Evolutionary conservation across 2,329 filamentous ascomycete species (phyloP), one percentile per base, ranked within the genome.

Genomic region (Xylaria sp.): DNA sequence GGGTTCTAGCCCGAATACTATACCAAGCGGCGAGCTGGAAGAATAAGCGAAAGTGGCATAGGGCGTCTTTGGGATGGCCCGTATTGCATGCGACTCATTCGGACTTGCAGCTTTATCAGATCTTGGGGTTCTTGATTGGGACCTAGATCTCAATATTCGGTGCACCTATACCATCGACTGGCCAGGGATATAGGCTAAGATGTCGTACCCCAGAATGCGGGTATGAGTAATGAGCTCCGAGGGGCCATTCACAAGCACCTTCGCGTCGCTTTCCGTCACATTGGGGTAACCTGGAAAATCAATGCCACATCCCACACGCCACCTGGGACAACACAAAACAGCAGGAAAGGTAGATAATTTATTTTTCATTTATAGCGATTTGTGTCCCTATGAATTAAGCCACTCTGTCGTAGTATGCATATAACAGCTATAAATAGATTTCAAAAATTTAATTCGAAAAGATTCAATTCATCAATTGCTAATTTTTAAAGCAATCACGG

Each of bases 401-500:
- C n/a, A n/a, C n/a, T n/a, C n/a, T n/a, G n/a, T n/a, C n/a, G n/a
- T n/a, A n/a, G n/a, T n/a, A n/a, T n/a, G n/a, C n/a, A n/a, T n/a
- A n/a, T n/a, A n/a, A n/a, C n/a, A n/a, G n/a, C n/a, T n/a, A n/a
- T n/a, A n/a, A n/a, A n/a, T n/a, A n/a, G n/a, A n/a, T n/a, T n/a
- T n/a, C n/a, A n/a, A n/a, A n/a, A n/a, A n/a, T n/a, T n/a, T n/a
- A n/a, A n/a, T n/a, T n/a, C n/a, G n/a, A n/a, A n/a, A n/a, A n/a
- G n/a, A n/a, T n/a, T n/a, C n/a, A n/a, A n/a, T n/a, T n/a, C n/a
- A n/a, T n/a, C n/a, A n/a, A n/a, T n/a, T n/a, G n/a, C n/a, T n/a
- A n/a, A n/a, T n/a, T n/a, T 9, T 31, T 21, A 3, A 21, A n/a
- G 56, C 9, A 1, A n/a, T 49, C 2, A 61, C 53, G 70, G 62